Evolutionary conservation across 2,329 filamentous ascomycete species (phyloP).

Genomic region (Colletotrichum siamense): DNA sequence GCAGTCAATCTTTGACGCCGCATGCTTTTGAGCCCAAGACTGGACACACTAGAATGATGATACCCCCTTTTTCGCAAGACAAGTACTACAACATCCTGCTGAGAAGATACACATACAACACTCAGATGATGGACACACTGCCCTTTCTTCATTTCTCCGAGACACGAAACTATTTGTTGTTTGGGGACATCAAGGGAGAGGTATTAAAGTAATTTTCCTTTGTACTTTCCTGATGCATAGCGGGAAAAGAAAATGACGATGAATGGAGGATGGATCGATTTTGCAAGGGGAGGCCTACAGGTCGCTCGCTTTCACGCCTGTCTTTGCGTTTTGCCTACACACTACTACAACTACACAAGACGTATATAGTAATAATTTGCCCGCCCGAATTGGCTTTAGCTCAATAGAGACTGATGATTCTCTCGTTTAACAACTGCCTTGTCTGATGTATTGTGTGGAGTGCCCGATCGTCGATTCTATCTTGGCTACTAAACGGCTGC

Average conservation of each 20-base stretch:
- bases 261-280: background rate
- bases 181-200: background rate
- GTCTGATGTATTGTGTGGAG: background rate
- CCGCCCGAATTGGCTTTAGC: background rate
- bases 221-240: conserved; percentile 4
- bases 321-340: background rate
- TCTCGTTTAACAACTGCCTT: background rate
- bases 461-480: background rate
- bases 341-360: conserved; percentile 6
- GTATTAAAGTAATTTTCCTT: conserved; percentile 10
- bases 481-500: background rate
- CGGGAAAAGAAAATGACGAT: conserved; percentile 8
- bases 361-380: conserved; percentile 27
- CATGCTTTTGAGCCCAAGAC: conserved; percentile 18
- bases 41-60: conserved; percentile 36
- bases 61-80: conserved; percentile 37
- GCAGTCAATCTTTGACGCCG: conserved; percentile 13
- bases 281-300: background rate
- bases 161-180: background rate
- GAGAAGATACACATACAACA: background rate
- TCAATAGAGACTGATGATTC: background rate
- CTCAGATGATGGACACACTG: background rate
- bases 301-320: conserved; percentile 1
- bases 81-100: background rate
- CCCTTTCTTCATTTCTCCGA: background rate